Evolutionary conservation across 2,329 filamentous ascomycete genomes (phyloP).

Genomic region (Ilyonectria sp.): DNA sequence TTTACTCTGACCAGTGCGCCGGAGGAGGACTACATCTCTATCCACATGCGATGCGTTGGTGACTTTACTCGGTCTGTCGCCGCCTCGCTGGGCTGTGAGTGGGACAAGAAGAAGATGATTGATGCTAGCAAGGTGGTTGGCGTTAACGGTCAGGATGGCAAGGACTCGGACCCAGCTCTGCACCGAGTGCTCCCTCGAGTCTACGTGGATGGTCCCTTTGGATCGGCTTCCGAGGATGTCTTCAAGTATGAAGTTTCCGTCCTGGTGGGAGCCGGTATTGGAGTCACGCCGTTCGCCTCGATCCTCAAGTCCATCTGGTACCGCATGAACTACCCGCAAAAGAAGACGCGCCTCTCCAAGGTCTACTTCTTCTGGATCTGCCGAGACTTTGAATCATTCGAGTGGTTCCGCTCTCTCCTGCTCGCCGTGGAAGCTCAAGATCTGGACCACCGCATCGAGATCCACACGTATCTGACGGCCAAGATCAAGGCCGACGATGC

Average conservation of each 20-base stretch:
- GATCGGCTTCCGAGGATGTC: constrained; percentile 88
- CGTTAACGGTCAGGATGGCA: constrained; percentile 71
- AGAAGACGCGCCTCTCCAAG: constrained; percentile 84
- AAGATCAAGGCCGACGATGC: constrained; percentile 90
- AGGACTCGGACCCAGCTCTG: constrained; percentile 76
- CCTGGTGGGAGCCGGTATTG: constrained; percentile 86
- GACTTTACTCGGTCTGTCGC: constrained; percentile 84
- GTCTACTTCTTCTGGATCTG: constrained; percentile 97
- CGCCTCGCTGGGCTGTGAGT: constrained; percentile 81
- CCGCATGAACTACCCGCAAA: constrained; percentile 88
- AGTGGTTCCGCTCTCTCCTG: constrained; percentile 90
- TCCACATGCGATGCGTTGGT: constrained; percentile 87
- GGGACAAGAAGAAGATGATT: constrained; percentile 63
- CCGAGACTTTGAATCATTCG: constrained; percentile 88
- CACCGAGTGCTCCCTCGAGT: constrained; percentile 83
- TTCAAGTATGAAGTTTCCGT: constrained; percentile 90
- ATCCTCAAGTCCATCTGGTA: constrained; percentile 96
- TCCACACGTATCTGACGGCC: constrained; percentile 89
- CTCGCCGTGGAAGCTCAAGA: constrained; percentile 91
- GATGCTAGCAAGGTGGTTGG: constrained; percentile 78
- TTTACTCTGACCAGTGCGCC: constrained; percentile 90
- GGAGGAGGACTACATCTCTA: constrained; percentile 91
- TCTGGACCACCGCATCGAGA: constrained; percentile 87
- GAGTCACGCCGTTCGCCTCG: constrained; percentile 88
- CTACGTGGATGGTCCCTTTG: constrained; percentile 89